Evolutionary conservation across 495 filamentous ascomycete species (phyloP).

Genomic region (Staphylotrichum longicolle): DNA sequence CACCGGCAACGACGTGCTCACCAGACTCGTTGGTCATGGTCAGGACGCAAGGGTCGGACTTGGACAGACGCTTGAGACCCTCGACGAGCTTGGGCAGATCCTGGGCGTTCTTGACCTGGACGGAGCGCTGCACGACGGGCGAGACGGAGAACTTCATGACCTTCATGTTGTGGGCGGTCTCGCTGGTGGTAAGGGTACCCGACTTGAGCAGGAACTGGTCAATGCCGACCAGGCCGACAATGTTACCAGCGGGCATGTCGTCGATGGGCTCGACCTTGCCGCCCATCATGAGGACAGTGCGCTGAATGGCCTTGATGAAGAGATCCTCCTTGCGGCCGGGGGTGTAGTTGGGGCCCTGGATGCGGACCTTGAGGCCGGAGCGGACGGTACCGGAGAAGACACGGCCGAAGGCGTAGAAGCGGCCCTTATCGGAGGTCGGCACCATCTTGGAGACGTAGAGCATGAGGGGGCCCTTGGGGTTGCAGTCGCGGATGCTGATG

Average conservation of each 20-base stretch:
- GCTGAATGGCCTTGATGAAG: slow-evolving; percentile 99
- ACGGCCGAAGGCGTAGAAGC: slow-evolving; percentile 99
- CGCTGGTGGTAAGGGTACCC: slow-evolving; percentile 94
- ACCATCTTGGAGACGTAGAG: slow-evolving; percentile 99
- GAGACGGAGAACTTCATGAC: slow-evolving; percentile 99
- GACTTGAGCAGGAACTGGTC: slow-evolving; percentile 99
- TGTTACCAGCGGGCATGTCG: slow-evolving; percentile 98
- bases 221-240: slow-evolving; percentile 97
- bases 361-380: slow-evolving; percentile 99
- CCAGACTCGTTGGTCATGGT: slow-evolving; percentile 84
- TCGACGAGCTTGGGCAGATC: slow-evolving; percentile 99
- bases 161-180: slow-evolving; percentile 99
- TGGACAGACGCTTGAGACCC: slow-evolving; percentile 99
- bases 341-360: slow-evolving; percentile 98
- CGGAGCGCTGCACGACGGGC: slow-evolving; percentile 96
- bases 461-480: slow-evolving; percentile 97
- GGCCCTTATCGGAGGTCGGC: slow-evolving; percentile 97
- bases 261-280: slow-evolving; percentile 98
- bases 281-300: slow-evolving; percentile 99
- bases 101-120: slow-evolving; percentile 99
- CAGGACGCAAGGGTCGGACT: slow-evolving; percentile 98
- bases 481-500: slow-evolving; percentile 96
- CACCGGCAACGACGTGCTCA: slow-evolving; percentile 98
- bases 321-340: slow-evolving; percentile 98
- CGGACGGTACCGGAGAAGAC: slow-evolving; percentile 97